A percentile compares a stretch with the other conserved stretches of the same genome.
Evolutionary conservation across 495 filamentous ascomycete species (phyloP).

Genomic region (Penicillium ucsense): DNA sequence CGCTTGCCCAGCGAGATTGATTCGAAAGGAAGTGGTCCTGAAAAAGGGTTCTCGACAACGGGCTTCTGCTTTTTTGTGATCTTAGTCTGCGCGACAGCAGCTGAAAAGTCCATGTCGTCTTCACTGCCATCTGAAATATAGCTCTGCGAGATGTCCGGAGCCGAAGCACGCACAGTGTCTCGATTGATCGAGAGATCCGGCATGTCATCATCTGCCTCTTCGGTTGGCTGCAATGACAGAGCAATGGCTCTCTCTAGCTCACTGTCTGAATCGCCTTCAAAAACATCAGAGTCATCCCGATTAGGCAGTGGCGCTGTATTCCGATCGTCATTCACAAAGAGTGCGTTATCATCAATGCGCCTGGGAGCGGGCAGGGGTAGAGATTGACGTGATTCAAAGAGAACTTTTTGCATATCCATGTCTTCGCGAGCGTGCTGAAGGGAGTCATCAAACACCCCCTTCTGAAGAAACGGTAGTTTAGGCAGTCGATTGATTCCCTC

Average conservation of each 20-base stretch:
- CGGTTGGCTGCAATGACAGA: slow-evolving; percentile 52
- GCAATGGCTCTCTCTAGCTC: slow-evolving; percentile 75
- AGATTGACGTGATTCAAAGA: slow-evolving; percentile 25
- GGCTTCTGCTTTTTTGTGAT: slow-evolving; percentile 18
- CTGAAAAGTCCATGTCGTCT: slow-evolving; percentile 35
- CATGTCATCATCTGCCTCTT: slow-evolving; percentile 23
- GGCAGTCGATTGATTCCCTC: slow-evolving; percentile 87
- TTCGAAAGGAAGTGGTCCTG: slow-evolving; percentile 83
- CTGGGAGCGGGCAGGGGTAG: not conserved
- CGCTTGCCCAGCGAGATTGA: slow-evolving; percentile 58
- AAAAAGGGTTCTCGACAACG: slow-evolving; percentile 30
- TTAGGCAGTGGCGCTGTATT: slow-evolving; percentile 15
- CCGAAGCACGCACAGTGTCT: slow-evolving; percentile 3
- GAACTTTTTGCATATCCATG: slow-evolving; percentile 29
- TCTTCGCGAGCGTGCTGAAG: slow-evolving; percentile 29
- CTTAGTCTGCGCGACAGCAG: slow-evolving; percentile 34
- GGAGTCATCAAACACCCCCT: slow-evolving; percentile 31
- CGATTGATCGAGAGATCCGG: slow-evolving; percentile 26
- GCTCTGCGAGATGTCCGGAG: not conserved
- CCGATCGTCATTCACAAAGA: slow-evolving; percentile 54
- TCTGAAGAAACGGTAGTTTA: slow-evolving; percentile 40
- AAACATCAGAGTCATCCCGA: slow-evolving; percentile 27
- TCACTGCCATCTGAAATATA: slow-evolving; percentile 22
- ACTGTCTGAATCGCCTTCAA: slow-evolving; percentile 53
- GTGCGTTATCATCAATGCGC: slow-evolving; percentile 42